Base-by-base conservation (phyloP, 768 basidiomycete genomes). In the Trametes gibbosa region DNA sequence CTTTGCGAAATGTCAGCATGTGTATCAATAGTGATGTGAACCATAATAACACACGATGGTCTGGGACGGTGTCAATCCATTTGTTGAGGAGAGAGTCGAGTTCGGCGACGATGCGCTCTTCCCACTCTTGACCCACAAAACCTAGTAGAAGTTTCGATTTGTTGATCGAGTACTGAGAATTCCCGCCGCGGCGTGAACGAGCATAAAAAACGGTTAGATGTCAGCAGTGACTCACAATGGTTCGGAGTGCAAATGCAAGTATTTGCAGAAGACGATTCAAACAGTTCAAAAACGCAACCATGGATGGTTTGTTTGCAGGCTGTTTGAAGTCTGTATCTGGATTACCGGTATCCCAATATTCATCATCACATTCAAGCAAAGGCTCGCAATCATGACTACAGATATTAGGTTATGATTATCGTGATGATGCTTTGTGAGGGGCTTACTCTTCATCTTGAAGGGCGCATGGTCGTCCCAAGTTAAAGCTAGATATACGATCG, bases 371-470 rank as follows among this genome's bases (percentile, higher is more conserved):
- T 69, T 92, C 89, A 0, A 56, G 27, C 8, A 59, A 57, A 12
- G 82, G 72, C 42, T 89, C 87, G 5, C 86, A 73, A 63, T 92
- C 89, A 63, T 87, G 84, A 65, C 88, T 89, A 42, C 63, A 27
- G 8, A 21, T 24, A 4, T 14, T 16, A 29, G n/a, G 27, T 29
- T 7, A 29, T 1, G 3, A 43, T 32, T 10, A 32, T 32, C 21
- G 12, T 1, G 10, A 16, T 17, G 27, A n/a, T 5, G 9, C 13
- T 14, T 23, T 3, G 1, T 1, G 24, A 48, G 2, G 46, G 1
- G 75, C 84, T 63, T 65, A 84, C 84, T 89, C 88, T 67, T 87
- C 87, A 59, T 90, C 88, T 53, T 86, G 84, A 2, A 91, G 72
- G 1, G 80, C 80, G 64, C 84, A 81, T 1, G 86, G 84, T 17